These are phyloP conservation scores for Auricularia auricula-judae DNA, from an alignment of 768 basidiomycete genomes.

Conservation along the genomic window DNA sequence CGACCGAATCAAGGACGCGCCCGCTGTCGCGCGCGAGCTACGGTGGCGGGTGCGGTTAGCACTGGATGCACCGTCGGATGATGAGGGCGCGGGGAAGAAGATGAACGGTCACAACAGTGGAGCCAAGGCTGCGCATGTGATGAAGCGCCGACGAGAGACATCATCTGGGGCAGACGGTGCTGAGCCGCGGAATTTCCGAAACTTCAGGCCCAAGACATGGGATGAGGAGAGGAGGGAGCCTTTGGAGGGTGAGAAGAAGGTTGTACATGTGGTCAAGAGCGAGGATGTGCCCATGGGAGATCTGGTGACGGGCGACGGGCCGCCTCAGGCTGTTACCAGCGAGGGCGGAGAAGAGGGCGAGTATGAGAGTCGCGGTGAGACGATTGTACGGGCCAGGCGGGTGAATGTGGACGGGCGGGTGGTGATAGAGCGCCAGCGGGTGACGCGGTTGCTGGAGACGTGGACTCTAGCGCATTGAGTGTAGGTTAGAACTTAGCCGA, in stretches of 20 bases:
- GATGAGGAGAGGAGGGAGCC: conserved; percentile 37
- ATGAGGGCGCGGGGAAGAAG: conserved; percentile 34
- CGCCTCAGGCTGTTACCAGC: neutral
- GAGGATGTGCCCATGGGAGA: neutral
- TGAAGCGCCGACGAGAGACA: conserved; percentile 8
- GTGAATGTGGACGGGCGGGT: neutral
- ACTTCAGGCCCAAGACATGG: conserved; percentile 64
- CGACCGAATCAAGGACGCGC: conserved; percentile 74
- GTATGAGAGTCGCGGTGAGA: conserved; percentile 19
- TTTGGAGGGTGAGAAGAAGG: conserved; percentile 29
- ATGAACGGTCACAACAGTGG: conserved; percentile 19
- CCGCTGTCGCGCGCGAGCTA: conserved; percentile 72
- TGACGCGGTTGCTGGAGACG: conserved; percentile 52
- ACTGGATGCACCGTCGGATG: conserved; percentile 53
- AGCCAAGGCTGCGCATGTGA: conserved; percentile 14
- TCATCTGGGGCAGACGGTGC: conserved; percentile 11
- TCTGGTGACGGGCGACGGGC: neutral
- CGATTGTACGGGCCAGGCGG: neutral
- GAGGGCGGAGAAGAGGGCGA: conserved; percentile 40
- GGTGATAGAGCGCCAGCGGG: conserved; percentile 48
- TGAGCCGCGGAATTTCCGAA: conserved; percentile 32
- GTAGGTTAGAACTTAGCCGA: neutral
- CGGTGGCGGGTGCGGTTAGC: conserved; percentile 69
- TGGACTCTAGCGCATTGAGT: neutral
- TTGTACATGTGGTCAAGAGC: conserved; percentile 16